phyloP scores from a whole-genome alignment of 495 filamentous ascomycete genomes.

The Penicillium malachiteum region DNA sequence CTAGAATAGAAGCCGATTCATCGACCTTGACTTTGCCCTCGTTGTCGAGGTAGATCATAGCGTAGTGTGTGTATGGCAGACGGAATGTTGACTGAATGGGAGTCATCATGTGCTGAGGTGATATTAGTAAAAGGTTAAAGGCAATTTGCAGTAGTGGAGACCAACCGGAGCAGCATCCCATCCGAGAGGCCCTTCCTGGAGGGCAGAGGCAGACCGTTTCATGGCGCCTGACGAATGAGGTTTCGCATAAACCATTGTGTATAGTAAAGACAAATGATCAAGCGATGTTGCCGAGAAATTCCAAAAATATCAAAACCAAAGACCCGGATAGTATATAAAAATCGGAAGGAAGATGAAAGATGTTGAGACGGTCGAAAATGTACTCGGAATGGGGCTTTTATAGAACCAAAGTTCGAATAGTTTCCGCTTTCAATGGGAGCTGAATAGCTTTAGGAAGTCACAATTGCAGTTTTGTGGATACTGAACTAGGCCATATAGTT shows the following conservation, averaged over 20 bases:
- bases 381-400: conserved; percentile 10
- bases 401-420: conserved; percentile 4
- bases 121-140: not conserved
- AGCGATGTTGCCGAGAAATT: not conserved
- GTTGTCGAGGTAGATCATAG: conserved; percentile 45
- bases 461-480: not conserved
- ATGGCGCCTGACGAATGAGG: conserved; percentile 28
- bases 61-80: conserved; percentile 39
- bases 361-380: not conserved
- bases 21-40: conserved; percentile 36
- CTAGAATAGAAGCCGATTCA: conserved; percentile 39
- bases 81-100: conserved; percentile 28
- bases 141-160: not conserved
- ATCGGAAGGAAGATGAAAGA: not conserved
- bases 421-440: not conserved
- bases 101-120: conserved; percentile 31
- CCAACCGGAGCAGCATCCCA: conserved; percentile 42
- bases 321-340: too few species aligned
- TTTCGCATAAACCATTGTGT: conserved; percentile 38
- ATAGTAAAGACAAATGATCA: not conserved
- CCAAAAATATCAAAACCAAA: too few species aligned
- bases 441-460: not conserved
- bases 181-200: conserved; percentile 31
- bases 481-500: conserved; percentile 1
- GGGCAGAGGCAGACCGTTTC: conserved; percentile 38